phyloP scores from a whole-genome alignment of 345 rosid species.

The Angophora floribunda region DNA sequence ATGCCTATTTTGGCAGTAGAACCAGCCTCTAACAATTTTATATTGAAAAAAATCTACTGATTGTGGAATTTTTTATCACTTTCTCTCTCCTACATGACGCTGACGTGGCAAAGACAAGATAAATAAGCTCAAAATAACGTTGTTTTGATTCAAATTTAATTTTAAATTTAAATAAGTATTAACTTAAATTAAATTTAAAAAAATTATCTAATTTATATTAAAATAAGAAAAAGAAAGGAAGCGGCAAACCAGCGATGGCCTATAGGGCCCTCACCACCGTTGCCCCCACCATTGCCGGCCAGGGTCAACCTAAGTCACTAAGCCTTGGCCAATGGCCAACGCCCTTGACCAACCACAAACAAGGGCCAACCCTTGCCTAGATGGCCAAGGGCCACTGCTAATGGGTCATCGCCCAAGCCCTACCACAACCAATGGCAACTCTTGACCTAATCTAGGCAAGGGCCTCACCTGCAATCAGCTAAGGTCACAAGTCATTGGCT shows the following conservation, averaged over 20 bases:
- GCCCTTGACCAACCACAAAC: no score
- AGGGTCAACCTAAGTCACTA: no score
- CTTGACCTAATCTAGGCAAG: no score
- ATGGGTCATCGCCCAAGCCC: no score
- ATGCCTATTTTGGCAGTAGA: neutral
- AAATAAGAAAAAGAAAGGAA: no score
- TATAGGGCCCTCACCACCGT: rapidly evolving
- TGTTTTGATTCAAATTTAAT: rapidly evolving
- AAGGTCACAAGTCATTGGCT: rapidly evolving
- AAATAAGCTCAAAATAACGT: rapidly evolving
- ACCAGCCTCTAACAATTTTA: neutral
- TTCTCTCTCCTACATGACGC: neutral
- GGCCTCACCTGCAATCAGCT: neutral
- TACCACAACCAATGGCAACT: no score
- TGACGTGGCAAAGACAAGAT: rapidly evolving
- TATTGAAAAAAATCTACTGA: neutral
- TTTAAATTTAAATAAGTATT: no score
- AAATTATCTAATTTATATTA: no score
- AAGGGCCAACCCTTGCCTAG: no score
- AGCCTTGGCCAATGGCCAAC: no score
- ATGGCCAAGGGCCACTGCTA: no score
- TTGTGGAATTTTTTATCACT: rapidly evolving
- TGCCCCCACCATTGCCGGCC: rapidly evolving
- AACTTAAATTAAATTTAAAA: no score
- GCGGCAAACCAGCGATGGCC: neutral